Evolutionary conservation across 2,329 filamentous ascomycete genomes (phyloP).

Genomic region (Nigrograna mackinnonii): DNA sequence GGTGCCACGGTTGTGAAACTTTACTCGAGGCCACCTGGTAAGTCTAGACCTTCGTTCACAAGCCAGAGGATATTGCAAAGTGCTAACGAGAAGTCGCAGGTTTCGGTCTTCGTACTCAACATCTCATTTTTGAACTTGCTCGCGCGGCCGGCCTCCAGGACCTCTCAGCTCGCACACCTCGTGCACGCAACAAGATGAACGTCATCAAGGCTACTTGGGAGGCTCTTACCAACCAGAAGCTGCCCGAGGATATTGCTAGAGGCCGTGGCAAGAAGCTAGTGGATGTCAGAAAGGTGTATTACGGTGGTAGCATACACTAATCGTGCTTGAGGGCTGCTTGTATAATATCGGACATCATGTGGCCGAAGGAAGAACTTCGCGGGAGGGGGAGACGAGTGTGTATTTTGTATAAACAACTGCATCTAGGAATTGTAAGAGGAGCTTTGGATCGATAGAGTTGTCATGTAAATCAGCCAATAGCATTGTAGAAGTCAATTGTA

Average conservation of each 20-base stretch:
- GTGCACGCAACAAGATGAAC: slow-evolving; percentile 96
- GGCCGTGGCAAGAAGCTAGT: slow-evolving; percentile 94
- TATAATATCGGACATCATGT: too few relatives aligned
- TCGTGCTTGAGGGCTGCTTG: not conserved
- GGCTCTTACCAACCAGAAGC: slow-evolving; percentile 78
- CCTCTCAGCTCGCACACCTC: slow-evolving; percentile 78
- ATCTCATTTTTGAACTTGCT: slow-evolving; percentile 93
- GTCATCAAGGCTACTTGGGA: slow-evolving; percentile 89
- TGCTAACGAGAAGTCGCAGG: slow-evolving; percentile 55
- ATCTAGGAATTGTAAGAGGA: not conserved
- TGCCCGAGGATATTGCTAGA: slow-evolving; percentile 87
- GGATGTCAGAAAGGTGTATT: slow-evolving; percentile 96
- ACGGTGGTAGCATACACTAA: slow-evolving; percentile 65
- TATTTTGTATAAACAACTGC: not conserved
- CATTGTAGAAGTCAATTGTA: too few relatives aligned
- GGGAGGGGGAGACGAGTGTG: not conserved
- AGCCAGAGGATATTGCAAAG: not conserved
- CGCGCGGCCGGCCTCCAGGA: slow-evolving; percentile 85
- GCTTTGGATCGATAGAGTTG: too few relatives aligned
- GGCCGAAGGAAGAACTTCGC: too few relatives aligned
- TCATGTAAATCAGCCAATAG: too few relatives aligned
- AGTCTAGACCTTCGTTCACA: slow-evolving; percentile 29
- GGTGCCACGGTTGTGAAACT: slow-evolving; percentile 86
- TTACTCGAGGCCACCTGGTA: slow-evolving; percentile 85
- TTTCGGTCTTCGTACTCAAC: slow-evolving; percentile 89